Conservation (phyloP, 805 yeast species). For the Jamesozyma hellenica region DNA sequence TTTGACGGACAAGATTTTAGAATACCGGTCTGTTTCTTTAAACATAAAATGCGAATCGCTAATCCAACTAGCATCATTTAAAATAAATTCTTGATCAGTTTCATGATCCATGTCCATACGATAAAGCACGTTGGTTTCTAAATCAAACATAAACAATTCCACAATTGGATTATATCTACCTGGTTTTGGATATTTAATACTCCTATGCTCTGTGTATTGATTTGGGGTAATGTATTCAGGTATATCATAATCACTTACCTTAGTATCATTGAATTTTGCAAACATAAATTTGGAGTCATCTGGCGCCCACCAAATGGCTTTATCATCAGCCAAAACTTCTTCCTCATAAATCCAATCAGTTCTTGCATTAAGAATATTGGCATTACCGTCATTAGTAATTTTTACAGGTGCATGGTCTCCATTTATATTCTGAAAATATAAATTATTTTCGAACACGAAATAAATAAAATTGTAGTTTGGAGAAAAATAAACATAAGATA, state of each 20-base stretch:
- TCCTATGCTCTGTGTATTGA: conserved; percentile 38
- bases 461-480: conserved; percentile 48
- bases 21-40: conserved; percentile 54
- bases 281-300: conserved; percentile 47
- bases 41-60: conserved; percentile 39
- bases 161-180: conserved; percentile 54
- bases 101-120: conserved; percentile 18
- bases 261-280: conserved; percentile 48
- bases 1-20: conserved; percentile 45
- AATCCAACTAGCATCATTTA: conserved; percentile 58
- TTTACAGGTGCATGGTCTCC: conserved; percentile 6
- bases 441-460: conserved; percentile 45
- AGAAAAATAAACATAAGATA: conserved; percentile 47
- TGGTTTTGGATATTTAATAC: conserved; percentile 63
- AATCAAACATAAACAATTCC: conserved; percentile 35
- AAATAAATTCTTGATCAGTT: conserved; percentile 36
- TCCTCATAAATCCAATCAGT: conserved; percentile 85
- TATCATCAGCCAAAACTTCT: conserved; percentile 53
- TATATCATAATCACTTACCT: conserved; percentile 43
- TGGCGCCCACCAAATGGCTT: conserved; percentile 66
- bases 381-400: conserved; percentile 37
- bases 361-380: conserved; percentile 49
- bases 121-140: conserved; percentile 20
- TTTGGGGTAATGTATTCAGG: conserved; percentile 39
- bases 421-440: conserved; percentile 38